Conservation (phyloP, 768 basidiomycete species). For the Lactarius evosmus region DNA sequence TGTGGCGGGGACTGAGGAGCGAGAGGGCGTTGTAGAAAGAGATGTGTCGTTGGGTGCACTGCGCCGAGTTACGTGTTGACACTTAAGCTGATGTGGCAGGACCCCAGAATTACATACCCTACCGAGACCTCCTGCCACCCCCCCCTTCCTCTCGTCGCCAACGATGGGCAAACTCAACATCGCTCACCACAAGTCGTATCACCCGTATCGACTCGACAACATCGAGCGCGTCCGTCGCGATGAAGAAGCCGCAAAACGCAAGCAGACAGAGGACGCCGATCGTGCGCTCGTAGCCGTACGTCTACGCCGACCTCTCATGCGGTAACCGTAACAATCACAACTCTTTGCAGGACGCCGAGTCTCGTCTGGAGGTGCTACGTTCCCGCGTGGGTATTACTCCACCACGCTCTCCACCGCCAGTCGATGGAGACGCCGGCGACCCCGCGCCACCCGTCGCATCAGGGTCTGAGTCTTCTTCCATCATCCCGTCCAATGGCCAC, state of each 20-base stretch:
- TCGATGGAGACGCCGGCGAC: constrained; percentile 17
- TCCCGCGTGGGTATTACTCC: constrained; percentile 50
- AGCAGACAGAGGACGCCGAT: constrained; percentile 69
- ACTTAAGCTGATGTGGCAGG: constrained; percentile 4
- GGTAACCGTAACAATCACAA: constrained; percentile 6
- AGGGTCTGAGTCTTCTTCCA: constrained; percentile 28
- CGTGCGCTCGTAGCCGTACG: constrained; percentile 67
- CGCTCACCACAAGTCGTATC: constrained; percentile 89
- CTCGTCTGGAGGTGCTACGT: constrained; percentile 62
- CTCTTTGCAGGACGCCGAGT: constrained; percentile 67
- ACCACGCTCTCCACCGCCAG: background rate
- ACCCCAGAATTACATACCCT: constrained; percentile 3
- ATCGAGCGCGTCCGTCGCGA: constrained; percentile 76
- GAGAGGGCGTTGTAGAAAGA: background rate
- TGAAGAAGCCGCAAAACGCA: constrained; percentile 70
- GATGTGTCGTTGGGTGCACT: background rate
- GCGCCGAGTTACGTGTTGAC: background rate
- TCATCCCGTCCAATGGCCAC: constrained; percentile 49
- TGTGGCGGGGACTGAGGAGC: constrained; percentile 66
- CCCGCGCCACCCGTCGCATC: constrained; percentile 26
- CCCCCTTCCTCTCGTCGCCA: constrained; percentile 6
- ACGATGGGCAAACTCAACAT: constrained; percentile 83
- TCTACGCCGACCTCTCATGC: constrained; percentile 19
- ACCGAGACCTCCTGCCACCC: constrained; percentile 10
- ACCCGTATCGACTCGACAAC: constrained; percentile 81